These are phyloP conservation scores for Talaromyces funiculosus DNA, from an alignment of 2,329 filamentous ascomycete species.

Conservation along the genomic window DNA sequence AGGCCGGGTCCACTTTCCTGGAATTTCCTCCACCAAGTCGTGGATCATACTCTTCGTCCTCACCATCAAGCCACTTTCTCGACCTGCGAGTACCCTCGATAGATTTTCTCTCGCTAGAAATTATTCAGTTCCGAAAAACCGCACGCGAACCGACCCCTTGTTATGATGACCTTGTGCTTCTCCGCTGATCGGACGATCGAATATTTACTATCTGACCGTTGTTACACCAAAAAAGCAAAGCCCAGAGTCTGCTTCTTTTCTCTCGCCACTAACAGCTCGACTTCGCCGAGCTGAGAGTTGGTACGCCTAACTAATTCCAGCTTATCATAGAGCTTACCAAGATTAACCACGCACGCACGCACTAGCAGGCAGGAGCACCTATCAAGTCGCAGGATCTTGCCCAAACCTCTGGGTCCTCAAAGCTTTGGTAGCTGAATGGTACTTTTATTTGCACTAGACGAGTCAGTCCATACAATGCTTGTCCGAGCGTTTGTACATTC, in stretches of 20 bases:
- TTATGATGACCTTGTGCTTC: not conserved
- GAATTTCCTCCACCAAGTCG: not conserved
- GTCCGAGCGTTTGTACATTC: not conserved
- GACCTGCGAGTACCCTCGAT: not conserved
- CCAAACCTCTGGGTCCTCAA: not conserved
- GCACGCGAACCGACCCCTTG: not conserved
- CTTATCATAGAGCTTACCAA: not conserved
- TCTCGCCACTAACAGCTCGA: not conserved
- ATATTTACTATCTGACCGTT: not conserved
- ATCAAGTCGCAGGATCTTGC: not conserved
- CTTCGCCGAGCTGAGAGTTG: not conserved
- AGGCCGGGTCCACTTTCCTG: slow-evolving; percentile 6
- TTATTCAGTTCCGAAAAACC: not conserved
- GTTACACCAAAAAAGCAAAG: not conserved
- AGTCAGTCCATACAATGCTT: not conserved
- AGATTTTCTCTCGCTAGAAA: not conserved
- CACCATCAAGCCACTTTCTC: not conserved
- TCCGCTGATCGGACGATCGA: not conserved
- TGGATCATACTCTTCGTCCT: not conserved
- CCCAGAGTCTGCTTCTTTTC: not conserved
- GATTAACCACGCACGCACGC: not conserved
- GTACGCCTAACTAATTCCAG: not conserved
- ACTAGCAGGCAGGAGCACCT: not conserved
- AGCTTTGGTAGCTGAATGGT: not conserved
- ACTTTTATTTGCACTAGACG: not conserved